Percentiles rank a stretch among this genome's conserved stretches.
Evolutionary conservation across 176 grass and related monocot species (phyloP).

Genomic region (Poa annua): DNA sequence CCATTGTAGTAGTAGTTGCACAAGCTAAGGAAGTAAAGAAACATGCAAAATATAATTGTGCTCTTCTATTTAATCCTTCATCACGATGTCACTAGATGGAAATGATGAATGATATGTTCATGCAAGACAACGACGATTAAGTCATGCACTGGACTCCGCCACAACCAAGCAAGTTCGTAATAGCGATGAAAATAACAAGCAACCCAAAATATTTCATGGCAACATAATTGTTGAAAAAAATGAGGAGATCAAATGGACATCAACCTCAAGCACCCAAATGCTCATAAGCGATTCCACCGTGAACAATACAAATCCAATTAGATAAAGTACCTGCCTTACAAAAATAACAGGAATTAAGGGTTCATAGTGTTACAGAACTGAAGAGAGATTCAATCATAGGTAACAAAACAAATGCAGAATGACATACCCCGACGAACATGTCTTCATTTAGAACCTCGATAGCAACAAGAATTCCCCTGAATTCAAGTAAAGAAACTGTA

Average conservation of each 20-base stretch:
- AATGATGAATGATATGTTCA: not conserved
- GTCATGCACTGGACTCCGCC: conserved; percentile 7
- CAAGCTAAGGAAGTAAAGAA: not conserved
- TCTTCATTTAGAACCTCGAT: conserved; percentile 68
- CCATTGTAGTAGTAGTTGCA: not conserved
- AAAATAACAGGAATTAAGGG: conserved; percentile 31
- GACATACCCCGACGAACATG: conserved; percentile 66
- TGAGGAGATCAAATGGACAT: conserved; percentile 29
- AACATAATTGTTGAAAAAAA: conserved; percentile 14
- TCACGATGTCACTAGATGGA: not conserved
- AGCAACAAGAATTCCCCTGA: conserved; percentile 76
- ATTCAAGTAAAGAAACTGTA: conserved; percentile 47
- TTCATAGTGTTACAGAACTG: conserved; percentile 6
- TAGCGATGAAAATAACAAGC: not conserved
- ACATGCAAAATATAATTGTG: not conserved
- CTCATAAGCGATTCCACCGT: conserved; percentile 76
- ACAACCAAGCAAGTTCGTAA: conserved; percentile 31
- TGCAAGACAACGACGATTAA: conserved; percentile 10
- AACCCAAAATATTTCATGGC: not conserved
- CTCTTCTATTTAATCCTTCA: not conserved
- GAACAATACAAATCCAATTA: conserved; percentile 82
- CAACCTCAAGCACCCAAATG: conserved; percentile 91
- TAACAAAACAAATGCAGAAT: conserved; percentile 6
- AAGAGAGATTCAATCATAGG: not conserved
- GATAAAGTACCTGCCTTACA: conserved; percentile 64